Conservation (phyloP, 1,139 yeast genomes). For the Kodamaea fungicola region DNA sequence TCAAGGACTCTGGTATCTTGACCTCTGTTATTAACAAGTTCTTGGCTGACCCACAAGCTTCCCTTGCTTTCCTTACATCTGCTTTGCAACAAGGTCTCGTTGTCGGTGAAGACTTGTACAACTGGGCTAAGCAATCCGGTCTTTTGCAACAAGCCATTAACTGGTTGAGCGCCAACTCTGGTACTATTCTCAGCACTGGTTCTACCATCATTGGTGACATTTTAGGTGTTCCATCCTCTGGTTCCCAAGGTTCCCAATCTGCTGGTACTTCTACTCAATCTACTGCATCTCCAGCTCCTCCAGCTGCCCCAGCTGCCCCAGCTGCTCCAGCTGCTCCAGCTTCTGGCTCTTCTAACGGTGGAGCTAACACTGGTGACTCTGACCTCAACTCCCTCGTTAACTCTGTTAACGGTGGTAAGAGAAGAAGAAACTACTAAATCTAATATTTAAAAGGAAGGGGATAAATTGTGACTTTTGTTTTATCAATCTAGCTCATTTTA, state of each 20-base stretch:
- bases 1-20: conserved; percentile 37
- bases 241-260: conserved; percentile 3
- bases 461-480: neutral
- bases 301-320: conserved; percentile 12
- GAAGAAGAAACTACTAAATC: conserved; percentile 18
- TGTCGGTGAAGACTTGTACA: conserved; percentile 32
- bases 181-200: conserved; percentile 27
- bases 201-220: conserved; percentile 22
- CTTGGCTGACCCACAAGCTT: conserved; percentile 35
- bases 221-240: conserved; percentile 8
- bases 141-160: conserved; percentile 29
- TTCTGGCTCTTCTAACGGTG: conserved; percentile 13
- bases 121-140: conserved; percentile 41
- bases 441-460: neutral
- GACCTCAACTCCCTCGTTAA: conserved; percentile 9
- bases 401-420: conserved; percentile 9
- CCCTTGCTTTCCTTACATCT: conserved; percentile 31
- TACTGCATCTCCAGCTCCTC: conserved; percentile 9
- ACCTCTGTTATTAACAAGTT: conserved; percentile 30
- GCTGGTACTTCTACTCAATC: conserved; percentile 6
- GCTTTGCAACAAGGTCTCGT: conserved; percentile 35
- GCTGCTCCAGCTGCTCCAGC: conserved; percentile 18
- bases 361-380: conserved; percentile 9
- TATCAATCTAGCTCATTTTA: conserved; percentile 6
- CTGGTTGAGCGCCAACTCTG: conserved; percentile 31